Conservation (phyloP, 2,329 filamentous ascomycete species). For the Metarhizium sp. region DNA sequence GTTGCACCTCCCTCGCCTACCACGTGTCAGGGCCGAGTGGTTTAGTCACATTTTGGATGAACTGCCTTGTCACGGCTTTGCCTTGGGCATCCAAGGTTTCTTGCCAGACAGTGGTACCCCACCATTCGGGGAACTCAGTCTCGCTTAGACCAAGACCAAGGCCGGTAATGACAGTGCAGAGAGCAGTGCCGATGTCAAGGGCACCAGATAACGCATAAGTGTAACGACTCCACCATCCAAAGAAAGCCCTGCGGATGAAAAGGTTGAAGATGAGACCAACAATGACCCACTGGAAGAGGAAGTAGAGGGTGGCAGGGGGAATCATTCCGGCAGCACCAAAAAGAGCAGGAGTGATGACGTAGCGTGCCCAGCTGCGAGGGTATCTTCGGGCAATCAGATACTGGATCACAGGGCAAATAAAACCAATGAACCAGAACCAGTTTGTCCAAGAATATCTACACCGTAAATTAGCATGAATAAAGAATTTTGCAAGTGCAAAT, state of each 20-base stretch:
- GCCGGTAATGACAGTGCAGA: conserved; percentile 45
- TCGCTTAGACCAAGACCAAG: conserved; percentile 36
- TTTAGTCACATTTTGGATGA: conserved; percentile 15
- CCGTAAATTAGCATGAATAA: conserved; percentile 11
- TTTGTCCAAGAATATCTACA: conserved; percentile 35
- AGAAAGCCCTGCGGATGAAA: conserved; percentile 36
- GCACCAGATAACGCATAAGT: conserved; percentile 52
- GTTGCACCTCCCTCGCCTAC: conserved; percentile 7
- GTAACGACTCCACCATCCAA: conserved; percentile 48
- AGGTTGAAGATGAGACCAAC: conserved; percentile 48
- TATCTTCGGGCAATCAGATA: conserved; percentile 37
- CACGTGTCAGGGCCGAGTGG: conserved; percentile 19
- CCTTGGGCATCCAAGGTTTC: conserved; percentile 22
- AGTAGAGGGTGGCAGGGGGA: conserved; percentile 46
- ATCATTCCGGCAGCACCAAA: conserved; percentile 40
- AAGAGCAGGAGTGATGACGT: conserved; percentile 42
- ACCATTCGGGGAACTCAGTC: conserved; percentile 38
- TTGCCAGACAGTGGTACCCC: conserved; percentile 25
- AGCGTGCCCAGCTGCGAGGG: conserved; percentile 36
- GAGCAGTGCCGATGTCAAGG: conserved; percentile 46
- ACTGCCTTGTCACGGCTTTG: conserved; percentile 17
- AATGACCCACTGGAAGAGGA: conserved; percentile 44
- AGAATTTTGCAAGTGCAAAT: not conserved
- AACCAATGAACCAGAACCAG: conserved; percentile 48
- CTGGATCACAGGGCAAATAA: conserved; percentile 35